These are phyloP conservation scores for Leccinum subtestaceum DNA, from an alignment of 768 basidiomycete species.

Conservation along the genomic window DNA sequence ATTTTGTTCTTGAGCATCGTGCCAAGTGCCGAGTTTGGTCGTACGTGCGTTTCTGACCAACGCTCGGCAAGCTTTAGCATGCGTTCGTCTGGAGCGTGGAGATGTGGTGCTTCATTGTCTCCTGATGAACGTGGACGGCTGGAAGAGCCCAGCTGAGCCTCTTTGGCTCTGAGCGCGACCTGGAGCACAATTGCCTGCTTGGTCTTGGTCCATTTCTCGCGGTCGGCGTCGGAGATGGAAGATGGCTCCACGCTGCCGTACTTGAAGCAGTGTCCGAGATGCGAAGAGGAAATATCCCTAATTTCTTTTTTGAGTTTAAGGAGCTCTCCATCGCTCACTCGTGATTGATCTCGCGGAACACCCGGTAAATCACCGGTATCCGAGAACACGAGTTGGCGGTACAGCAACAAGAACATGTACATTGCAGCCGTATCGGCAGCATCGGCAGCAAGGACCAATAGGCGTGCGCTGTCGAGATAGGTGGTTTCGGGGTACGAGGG, in stretches of 20 bases:
- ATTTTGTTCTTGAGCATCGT: conserved; percentile 60
- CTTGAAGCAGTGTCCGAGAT: conserved; percentile 60
- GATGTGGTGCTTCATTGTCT: conserved; percentile 23
- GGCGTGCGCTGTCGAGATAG: conserved; percentile 73
- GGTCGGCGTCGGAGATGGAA: conserved; percentile 36
- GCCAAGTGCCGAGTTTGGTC: conserved; percentile 55
- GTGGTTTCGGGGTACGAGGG: conserved; percentile 70
- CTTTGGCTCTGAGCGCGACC: conserved; percentile 65
- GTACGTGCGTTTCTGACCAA: conserved; percentile 72
- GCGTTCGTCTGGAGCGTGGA: conserved; percentile 44
- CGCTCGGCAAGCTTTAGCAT: conserved; percentile 60
- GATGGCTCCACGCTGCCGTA: conserved; percentile 26
- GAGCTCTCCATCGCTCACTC: conserved; percentile 52
- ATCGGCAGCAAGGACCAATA: conserved; percentile 65
- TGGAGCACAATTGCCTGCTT: conserved; percentile 73
- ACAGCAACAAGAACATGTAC: conserved; percentile 80
- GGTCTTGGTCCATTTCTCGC: conserved; percentile 50
- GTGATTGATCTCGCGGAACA: conserved; percentile 31
- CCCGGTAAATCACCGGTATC: conserved; percentile 35
- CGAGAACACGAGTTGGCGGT: conserved; percentile 67
- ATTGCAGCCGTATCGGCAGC: conserved; percentile 70
- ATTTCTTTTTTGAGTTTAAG: conserved; percentile 70
- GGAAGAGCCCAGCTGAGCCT: conserved; percentile 33
- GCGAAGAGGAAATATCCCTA: conserved; percentile 57
- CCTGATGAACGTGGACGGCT: conserved; percentile 25